Conservation (phyloP, 352 stramenopile genomes). For the Globisporangium polare region DNA sequence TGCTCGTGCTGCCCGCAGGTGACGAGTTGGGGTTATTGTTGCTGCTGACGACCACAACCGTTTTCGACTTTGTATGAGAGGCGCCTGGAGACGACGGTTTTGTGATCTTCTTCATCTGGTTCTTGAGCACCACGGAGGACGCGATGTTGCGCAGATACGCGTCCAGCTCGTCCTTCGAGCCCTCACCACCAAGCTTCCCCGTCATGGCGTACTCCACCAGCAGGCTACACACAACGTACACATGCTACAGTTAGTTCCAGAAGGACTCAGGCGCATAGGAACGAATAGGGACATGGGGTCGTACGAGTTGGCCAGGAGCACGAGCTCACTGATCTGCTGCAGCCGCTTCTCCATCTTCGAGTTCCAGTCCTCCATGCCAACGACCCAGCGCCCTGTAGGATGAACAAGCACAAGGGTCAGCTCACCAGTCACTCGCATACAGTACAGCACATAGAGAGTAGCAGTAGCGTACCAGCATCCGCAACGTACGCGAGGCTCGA, state of each 20-base stretch:
- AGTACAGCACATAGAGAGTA: background rate
- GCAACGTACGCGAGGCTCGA: constrained; percentile 69
- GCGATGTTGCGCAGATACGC: constrained; percentile 64
- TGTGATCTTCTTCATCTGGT: constrained; percentile 19
- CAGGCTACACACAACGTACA: constrained; percentile 23
- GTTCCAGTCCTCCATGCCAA: constrained; percentile 84
- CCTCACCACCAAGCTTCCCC: constrained; percentile 47
- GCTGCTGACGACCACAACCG: background rate
- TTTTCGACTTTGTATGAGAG: background rate
- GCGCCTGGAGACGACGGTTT: constrained; percentile 14
- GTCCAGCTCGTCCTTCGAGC: constrained; percentile 53
- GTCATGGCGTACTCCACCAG: constrained; percentile 71
- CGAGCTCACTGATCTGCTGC: constrained; percentile 78
- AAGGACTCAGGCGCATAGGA: background rate
- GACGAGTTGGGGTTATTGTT: background rate
- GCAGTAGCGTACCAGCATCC: constrained; percentile 30
- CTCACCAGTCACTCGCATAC: background rate
- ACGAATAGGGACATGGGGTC: background rate
- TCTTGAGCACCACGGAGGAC: constrained; percentile 60
- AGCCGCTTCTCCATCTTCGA: constrained; percentile 85
- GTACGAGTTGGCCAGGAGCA: constrained; percentile 67
- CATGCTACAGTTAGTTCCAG: background rate
- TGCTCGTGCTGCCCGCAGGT: background rate
- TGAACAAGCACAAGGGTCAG: background rate
- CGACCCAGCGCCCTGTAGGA: constrained; percentile 65